Base-by-base conservation (phyloP, 2,329 filamentous ascomycete genomes). In the Stagonosporopsis vannaccii region DNA sequence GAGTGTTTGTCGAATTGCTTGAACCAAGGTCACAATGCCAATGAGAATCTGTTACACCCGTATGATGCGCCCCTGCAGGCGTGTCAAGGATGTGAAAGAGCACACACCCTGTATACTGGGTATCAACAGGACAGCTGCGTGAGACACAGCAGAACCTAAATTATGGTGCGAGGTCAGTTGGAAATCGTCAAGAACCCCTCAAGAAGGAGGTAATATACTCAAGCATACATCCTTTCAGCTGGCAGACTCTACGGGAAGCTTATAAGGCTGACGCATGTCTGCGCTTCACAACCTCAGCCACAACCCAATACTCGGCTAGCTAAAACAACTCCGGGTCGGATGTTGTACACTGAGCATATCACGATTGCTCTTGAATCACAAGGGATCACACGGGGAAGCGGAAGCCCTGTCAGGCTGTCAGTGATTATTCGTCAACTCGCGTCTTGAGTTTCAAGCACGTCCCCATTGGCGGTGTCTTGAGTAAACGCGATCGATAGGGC, bases 381-480 rank as follows among this genome's bases (percentile, higher is more conserved):
- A 37, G 19, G 30, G 32, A 26, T 13, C 30, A 43, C 47, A 32
- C 47, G 42, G 53, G 53, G 36, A 51, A 43, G 53, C 37, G 43
- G 53, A 30, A 43, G 23, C 19, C 41, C 30, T 47, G 41, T 56
- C 42, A 40, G 43, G 22, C 32, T 48, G 47, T 47, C 36, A 39
- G 19, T 42, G n/a, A 13, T 33, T n/a, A 30, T 32, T 39, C 30
- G 35, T 30, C 35, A 46, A 17, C 41, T 44, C 23, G 32, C 48
- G 36, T 46, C 36, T 32, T 43, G 37, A 20, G 8, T 39, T 20
- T 15, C 23, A 35, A 32, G 43, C 36, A 42, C 19, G 36, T 26
- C 42, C 47, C 19, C 12, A n/a, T n/a, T n/a, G n/a, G n/a, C n/a
- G 15, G 17, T 9, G n/a, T 7, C 11, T 23, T 9, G 7, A 6